These are phyloP conservation scores for Kitagawia praeruptora DNA, from an alignment of 129 eudicot species.

Conservation along the genomic window DNA sequence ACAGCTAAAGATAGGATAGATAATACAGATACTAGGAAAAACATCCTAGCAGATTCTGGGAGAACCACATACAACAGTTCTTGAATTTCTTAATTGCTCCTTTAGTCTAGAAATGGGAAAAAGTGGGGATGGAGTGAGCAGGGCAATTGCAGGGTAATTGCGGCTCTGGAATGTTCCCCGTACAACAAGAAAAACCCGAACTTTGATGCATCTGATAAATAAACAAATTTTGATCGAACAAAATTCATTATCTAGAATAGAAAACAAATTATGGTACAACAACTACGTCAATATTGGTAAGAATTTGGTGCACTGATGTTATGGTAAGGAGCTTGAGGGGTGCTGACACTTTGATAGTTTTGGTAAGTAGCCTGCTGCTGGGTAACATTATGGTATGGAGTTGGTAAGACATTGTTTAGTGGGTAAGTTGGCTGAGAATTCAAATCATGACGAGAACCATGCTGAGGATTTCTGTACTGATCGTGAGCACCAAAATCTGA, in stretches of 20 bases:
- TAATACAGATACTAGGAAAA: not conserved
- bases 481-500: slow-evolving; percentile 10
- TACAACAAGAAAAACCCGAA: not conserved
- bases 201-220: not conserved
- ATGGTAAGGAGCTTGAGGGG: slow-evolving; percentile 32
- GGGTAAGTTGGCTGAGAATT: slow-evolving; percentile 32
- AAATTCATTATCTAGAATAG: not conserved
- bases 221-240: slow-evolving; percentile 8
- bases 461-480: slow-evolving; percentile 24
- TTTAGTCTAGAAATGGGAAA: not conserved
- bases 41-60: not conserved
- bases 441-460: not conserved
- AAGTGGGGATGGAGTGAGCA: not conserved
- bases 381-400: slow-evolving; percentile 27
- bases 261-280: slow-evolving; percentile 31
- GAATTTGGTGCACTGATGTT: slow-evolving; percentile 27
- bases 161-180: not conserved
- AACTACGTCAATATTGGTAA: slow-evolving; percentile 36
- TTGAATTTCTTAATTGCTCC: not conserved
- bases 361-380: slow-evolving; percentile 36
- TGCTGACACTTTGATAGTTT: slow-evolving; percentile 8
- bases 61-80: not conserved
- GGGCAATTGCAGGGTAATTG: not conserved
- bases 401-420: slow-evolving; percentile 26
- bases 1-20: not conserved